Base-by-base conservation (phyloP, 768 basidiomycete genomes). In the Vishniacozyma victoriae region DNA sequence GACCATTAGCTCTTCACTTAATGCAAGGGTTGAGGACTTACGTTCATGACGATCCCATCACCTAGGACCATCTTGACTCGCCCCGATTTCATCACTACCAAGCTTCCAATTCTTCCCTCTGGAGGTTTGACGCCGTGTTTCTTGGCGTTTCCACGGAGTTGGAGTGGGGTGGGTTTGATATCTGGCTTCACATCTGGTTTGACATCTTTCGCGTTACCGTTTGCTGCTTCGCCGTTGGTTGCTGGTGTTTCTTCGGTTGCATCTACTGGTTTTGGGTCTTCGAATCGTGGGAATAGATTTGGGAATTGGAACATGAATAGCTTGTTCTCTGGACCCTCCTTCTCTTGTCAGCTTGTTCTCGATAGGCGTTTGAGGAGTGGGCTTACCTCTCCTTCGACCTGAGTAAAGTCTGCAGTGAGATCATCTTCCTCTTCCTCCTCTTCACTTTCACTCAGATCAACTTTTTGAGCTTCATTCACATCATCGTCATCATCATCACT, bases 291-390 rank as follows among this genome's bases (percentile, higher is more conserved):
- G 71, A 95, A 91, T 0, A 87, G 86, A 7, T 76, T 69, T 0
- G 91, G 91, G 61, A 93, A 93, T 65, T 92, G 89, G 74, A 93
- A 91, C 58, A 90, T 83, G 63, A 86, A 93, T 3, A 93, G 73
- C 16, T 67, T 70, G 26, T 63, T 52, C 27, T 59, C 56, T 9
- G 66, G 68, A 24, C 60, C 43, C 39, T 64, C 70, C 68, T 70
- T 25, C 15, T 5, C 6, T 23, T 22, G 41, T 42, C 41, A 20
- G 24, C 13, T 33, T 7, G 52, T 55, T 55, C 38, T 65, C 63
- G n/a, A 41, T 41, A 52, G 25, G 51, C 59, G 2, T 47, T 39
- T 4, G 44, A 46, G 0, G 46, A 24, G 14, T 61, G 52, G 42
- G 70, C 69, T 43, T 72, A 68, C 2, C 64, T 68, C 35, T 46